These are phyloP conservation scores for Trichocladium antarcticum DNA, from an alignment of 495 filamentous ascomycete species.

Conservation along the genomic window DNA sequence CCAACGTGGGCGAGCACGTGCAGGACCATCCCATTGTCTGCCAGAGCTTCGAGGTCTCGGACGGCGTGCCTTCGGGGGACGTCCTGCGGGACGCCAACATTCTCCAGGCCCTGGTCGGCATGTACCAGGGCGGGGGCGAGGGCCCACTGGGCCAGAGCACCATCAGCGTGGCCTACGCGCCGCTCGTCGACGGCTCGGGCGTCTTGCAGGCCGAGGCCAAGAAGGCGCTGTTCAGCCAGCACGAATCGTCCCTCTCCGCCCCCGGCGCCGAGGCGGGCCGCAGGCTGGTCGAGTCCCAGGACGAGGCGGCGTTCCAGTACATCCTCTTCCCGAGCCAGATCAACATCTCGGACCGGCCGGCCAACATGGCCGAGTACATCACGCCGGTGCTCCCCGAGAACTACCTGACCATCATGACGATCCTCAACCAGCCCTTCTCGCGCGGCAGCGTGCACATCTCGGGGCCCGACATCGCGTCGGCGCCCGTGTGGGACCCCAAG, in stretches of 20 bases:
- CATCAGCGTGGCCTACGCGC: slow-evolving; percentile 35
- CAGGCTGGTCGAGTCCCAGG: slow-evolving; percentile 20
- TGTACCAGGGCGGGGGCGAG: slow-evolving; percentile 24
- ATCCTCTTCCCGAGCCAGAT: slow-evolving; percentile 31
- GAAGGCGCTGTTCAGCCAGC: slow-evolving; percentile 18
- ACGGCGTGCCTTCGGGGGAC: slow-evolving; percentile 33
- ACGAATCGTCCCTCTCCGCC: slow-evolving; percentile 11
- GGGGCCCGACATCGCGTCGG: slow-evolving; percentile 23
- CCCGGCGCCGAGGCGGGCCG: slow-evolving; percentile 12
- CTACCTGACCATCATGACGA: slow-evolving; percentile 31
- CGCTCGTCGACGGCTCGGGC: slow-evolving; percentile 31
- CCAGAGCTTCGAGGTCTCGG: slow-evolving; percentile 33
- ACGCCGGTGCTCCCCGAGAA: slow-evolving; percentile 26
- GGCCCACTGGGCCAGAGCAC: slow-evolving; percentile 31
- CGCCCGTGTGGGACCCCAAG: slow-evolving; percentile 43
- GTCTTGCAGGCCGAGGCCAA: slow-evolving; percentile 19
- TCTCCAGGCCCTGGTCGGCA: slow-evolving; percentile 26
- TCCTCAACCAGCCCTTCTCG: slow-evolving; percentile 43
- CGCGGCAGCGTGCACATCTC: slow-evolving; percentile 48
- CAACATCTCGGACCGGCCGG: slow-evolving; percentile 23
- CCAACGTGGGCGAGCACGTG: slow-evolving; percentile 62
- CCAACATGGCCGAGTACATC: slow-evolving; percentile 28
- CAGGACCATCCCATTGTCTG: slow-evolving; percentile 39
- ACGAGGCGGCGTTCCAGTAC: slow-evolving; percentile 29
- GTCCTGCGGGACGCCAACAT: slow-evolving; percentile 32